These are phyloP conservation scores for Neocatenulostroma microsporum DNA, from an alignment of 2,329 filamentous ascomycete species.

Conservation along the genomic window DNA sequence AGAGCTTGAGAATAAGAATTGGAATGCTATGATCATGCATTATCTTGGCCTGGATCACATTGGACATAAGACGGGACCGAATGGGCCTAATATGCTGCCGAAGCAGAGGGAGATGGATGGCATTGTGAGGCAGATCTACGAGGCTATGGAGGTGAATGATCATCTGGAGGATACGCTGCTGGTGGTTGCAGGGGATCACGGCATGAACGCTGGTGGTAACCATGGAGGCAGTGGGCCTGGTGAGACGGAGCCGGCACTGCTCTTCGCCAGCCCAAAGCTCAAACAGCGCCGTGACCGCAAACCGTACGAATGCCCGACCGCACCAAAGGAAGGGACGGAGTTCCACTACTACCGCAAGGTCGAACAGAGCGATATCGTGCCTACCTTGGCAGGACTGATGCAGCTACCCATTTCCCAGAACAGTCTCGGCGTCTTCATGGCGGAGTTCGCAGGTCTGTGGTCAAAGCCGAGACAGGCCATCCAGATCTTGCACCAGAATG, in stretches of 20 bases:
- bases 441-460: constrained; percentile 74
- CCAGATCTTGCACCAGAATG: constrained; percentile 68
- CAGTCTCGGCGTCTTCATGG: constrained; percentile 79
- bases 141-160: constrained; percentile 59
- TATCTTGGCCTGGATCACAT: constrained; percentile 96
- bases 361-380: constrained; percentile 92
- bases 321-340: constrained; percentile 50
- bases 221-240: constrained; percentile 90
- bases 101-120: constrained; percentile 93
- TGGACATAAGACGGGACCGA: constrained; percentile 88
- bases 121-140: constrained; percentile 68
- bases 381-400: constrained; percentile 76
- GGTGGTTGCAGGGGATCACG: constrained; percentile 86
- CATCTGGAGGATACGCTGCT: constrained; percentile 74
- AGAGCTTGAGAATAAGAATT: constrained; percentile 71
- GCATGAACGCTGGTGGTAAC: constrained; percentile 99
- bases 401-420: constrained; percentile 85
- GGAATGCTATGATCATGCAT: constrained; percentile 90
- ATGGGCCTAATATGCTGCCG: constrained; percentile 75
- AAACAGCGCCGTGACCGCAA: constrained; percentile 11
- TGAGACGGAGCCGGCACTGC: constrained; percentile 84
- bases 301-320: constrained; percentile 43
- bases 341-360: constrained; percentile 78
- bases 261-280: constrained; percentile 50
- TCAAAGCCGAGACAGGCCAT: constrained; percentile 30